Conservation (phyloP, 345 rosid genomes). For the Populus ilicifolia region DNA sequence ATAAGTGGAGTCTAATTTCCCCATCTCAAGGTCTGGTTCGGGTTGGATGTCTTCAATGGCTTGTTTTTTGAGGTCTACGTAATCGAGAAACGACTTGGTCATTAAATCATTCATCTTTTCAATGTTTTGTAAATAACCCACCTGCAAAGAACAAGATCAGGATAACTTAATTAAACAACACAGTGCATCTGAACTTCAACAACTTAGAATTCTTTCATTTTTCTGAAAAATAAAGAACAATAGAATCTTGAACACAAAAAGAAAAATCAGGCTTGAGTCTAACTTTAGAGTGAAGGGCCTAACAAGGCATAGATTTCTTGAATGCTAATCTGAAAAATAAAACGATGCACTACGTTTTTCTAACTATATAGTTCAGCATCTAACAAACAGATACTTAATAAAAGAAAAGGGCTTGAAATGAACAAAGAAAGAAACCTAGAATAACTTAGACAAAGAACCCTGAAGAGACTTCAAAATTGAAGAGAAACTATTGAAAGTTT, state of each 20-base stretch:
- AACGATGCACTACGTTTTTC: too few relatives aligned
- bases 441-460: not conserved
- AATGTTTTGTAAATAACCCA: conserved; percentile 5
- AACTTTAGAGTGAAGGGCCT: too few relatives aligned
- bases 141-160: conserved; percentile 4
- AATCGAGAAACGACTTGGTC: conserved; percentile 23
- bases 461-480: not conserved
- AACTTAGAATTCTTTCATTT: not conserved
- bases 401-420: not conserved
- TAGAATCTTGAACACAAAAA: not conserved
- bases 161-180: too few relatives aligned
- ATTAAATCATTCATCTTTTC: conserved; percentile 26
- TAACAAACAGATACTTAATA: not conserved
- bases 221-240: not conserved
- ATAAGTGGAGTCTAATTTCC: conserved; percentile 12
- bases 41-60: conserved; percentile 17
- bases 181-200: not conserved
- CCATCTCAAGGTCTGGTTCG: conserved; percentile 26
- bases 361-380: not conserved
- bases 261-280: not conserved
- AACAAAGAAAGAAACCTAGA: not conserved
- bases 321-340: too few relatives aligned
- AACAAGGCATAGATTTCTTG: too few relatives aligned
- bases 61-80: conserved; percentile 28
- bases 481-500: not conserved